Evolutionary conservation across 2,329 filamentous ascomycete species (phyloP).

Genomic region (Colletotrichum incanum): DNA sequence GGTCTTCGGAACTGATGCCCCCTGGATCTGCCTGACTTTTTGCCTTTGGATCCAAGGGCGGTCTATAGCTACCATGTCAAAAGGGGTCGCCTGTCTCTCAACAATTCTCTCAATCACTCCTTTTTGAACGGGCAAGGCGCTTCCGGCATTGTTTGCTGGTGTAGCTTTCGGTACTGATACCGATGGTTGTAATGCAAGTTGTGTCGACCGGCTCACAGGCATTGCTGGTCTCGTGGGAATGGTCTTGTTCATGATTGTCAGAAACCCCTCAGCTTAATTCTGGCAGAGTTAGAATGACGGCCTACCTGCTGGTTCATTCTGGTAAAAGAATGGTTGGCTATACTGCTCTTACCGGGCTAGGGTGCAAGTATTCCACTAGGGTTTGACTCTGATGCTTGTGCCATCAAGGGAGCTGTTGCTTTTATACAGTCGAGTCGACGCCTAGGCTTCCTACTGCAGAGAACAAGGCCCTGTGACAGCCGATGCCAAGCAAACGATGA

Average conservation of each 20-base stretch:
- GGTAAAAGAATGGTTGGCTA: not conserved
- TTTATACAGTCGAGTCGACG: not conserved
- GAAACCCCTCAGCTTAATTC: not conserved
- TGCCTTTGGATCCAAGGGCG: not conserved
- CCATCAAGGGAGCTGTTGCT: not conserved
- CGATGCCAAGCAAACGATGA: not conserved
- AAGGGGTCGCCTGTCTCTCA: not conserved
- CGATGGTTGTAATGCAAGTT: not conserved
- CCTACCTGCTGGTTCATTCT: not conserved
- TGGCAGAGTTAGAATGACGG: no score
- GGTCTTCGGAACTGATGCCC: not conserved
- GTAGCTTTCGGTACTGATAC: not conserved
- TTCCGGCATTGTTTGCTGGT: not conserved
- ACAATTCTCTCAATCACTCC: not conserved
- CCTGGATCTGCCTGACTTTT: not conserved
- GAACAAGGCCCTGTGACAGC: not conserved
- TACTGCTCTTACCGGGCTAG: not conserved
- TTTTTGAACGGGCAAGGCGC: not conserved
- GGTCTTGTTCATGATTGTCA: not conserved
- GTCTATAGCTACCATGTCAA: not conserved
- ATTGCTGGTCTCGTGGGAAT: not conserved
- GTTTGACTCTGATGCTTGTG: not conserved
- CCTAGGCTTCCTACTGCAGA: not conserved
- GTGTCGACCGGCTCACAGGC: not conserved
- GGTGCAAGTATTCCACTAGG: not conserved